Conservation (phyloP, 2,329 filamentous ascomycete species). For the Capronia epimyces region DNA sequence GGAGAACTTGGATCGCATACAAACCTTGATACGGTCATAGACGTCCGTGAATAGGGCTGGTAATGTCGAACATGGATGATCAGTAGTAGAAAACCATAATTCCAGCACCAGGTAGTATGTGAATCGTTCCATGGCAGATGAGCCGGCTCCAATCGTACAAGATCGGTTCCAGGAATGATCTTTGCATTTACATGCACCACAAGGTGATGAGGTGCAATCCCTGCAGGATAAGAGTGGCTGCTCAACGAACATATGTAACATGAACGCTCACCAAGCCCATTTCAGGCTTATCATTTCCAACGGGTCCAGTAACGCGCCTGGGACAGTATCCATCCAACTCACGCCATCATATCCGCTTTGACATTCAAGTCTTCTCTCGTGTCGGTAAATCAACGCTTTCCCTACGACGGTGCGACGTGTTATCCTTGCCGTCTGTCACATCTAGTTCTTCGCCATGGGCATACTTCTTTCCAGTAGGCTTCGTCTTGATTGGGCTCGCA, state of each 20-base stretch:
- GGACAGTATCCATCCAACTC: not conserved
- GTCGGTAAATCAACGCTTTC: conserved; percentile 9
- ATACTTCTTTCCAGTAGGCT: not conserved
- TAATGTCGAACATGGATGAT: too few species aligned
- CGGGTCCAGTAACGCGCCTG: not conserved
- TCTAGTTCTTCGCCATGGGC: not conserved
- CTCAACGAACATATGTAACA: not conserved
- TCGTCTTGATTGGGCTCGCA: conserved; percentile 13
- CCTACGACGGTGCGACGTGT: not conserved
- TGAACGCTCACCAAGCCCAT: not conserved
- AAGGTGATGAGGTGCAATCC: not conserved
- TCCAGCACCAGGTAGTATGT: not conserved
- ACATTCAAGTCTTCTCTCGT: conserved; percentile 1
- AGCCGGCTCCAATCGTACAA: not conserved
- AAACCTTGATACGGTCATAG: too few species aligned
- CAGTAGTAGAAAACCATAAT: too few species aligned
- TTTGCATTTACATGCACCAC: not conserved
- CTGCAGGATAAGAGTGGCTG: not conserved
- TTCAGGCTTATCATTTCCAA: not conserved
- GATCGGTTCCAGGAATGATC: not conserved
- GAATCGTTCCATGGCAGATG: not conserved
- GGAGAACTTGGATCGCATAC: too few species aligned
- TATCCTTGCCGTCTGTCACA: not conserved
- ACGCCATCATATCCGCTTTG: not conserved
- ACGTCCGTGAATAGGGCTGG: too few species aligned